Evolutionary conservation across 352 stramenopile species (phyloP), one percentile per base, ranked within the genome.

Genomic region (Nothophytophthora sp.): DNA sequence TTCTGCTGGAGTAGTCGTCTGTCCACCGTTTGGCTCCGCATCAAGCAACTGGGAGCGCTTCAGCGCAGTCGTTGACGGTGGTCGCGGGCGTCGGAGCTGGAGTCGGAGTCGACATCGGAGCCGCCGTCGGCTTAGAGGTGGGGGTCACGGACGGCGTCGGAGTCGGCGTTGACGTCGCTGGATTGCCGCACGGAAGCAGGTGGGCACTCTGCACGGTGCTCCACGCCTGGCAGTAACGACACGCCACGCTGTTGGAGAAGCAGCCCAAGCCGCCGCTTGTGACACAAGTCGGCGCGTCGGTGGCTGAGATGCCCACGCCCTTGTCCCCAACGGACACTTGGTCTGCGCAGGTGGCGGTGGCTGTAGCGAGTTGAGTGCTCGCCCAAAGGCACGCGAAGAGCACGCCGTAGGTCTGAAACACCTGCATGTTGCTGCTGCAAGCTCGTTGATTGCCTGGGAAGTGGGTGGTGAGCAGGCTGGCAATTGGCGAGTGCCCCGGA

Each of bases 261-360:
- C 68, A 81, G 25, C 71, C 69, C 19, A 75, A 9, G 3, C 68
- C 68, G 12, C 70, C 70, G 24, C 11, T 27, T 0, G 45, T 47
- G 20, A 55, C 48, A 19, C 70, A 81, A 8, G 13, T 30, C 7
- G 47, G 28, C 3, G 57, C 46, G 6, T 60, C 47, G 22, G 67
- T 35, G 22, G 40, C 68, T 29, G 53, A 67, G 45, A 81, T 74
- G 12, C 70, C 68, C 6, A 58, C 68, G 19, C n/a, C 27, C 32
- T 62, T 36, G 41, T 81, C 61, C 16, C 69, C 69, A 2, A 25
- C 32, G 6, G 64, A 63, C 15, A 74, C 64, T n/a, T 52, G 48
- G 10, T 61, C 38, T 0, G 55, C 30, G 33, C 66, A 79, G 4
- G 57, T 28, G n/a, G 16, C n/a, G n/a, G n/a, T 15, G 9, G 56